Conservation (phyloP, 225 moss, liverwort and hornwort species). For the Antitrichia curtipendula region DNA sequence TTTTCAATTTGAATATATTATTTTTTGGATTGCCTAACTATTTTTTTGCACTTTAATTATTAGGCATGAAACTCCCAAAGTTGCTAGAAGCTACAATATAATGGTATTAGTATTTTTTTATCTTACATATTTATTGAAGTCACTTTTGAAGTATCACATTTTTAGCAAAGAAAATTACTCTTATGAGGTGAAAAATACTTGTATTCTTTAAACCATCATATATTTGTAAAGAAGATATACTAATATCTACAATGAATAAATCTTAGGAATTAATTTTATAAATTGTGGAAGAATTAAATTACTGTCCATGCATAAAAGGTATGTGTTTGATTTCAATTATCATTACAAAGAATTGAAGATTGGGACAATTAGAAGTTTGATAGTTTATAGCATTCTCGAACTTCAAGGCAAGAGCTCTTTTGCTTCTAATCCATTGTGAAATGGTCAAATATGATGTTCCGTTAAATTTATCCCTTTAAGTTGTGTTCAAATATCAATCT, state of each 20-base stretch:
- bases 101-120: not conserved
- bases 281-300: not conserved
- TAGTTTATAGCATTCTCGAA: not conserved
- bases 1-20: too few species aligned
- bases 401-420: not conserved
- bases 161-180: not conserved
- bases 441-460: too few species aligned
- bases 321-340: not conserved
- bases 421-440: too few species aligned
- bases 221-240: not conserved
- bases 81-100: too few species aligned
- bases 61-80: too few species aligned
- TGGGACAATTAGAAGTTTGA: not conserved
- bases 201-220: not conserved
- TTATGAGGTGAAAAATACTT: not conserved
- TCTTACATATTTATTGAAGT: too few species aligned
- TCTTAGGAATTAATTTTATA: too few species aligned
- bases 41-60: too few species aligned
- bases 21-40: too few species aligned
- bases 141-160: not conserved
- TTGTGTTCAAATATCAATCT: too few species aligned
- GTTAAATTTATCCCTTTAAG: too few species aligned
- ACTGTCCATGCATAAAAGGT: not conserved
- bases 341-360: not conserved
- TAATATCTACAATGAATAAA: not conserved